Percentiles rank a stretch among this genome's conserved stretches.
Evolutionary conservation across 108 stramenopile species (phyloP).

Genomic region (Nitzschia palea): DNA sequence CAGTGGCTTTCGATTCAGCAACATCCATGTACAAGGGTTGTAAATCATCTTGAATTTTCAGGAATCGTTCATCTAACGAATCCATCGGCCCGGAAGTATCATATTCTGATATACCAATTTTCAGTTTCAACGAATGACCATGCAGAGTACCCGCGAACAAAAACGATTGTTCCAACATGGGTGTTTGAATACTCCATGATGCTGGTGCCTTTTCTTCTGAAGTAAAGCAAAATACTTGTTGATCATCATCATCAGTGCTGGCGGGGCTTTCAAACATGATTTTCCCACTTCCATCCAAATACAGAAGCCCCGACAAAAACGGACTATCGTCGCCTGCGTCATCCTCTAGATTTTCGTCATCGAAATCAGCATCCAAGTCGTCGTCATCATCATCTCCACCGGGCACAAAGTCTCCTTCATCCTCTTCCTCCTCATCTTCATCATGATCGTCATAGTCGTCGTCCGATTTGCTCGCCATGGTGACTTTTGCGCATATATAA

Average conservation of each 20-base stretch:
- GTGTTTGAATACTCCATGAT: not conserved
- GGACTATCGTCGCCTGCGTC: conserved; percentile 11
- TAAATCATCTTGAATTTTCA: conserved; percentile 21
- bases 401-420: conserved; percentile 29
- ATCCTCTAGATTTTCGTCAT: conserved; percentile 5
- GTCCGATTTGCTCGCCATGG: conserved; percentile 5
- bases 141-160: conserved; percentile 23
- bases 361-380: conserved; percentile 15
- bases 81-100: conserved; percentile 12
- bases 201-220: not conserved
- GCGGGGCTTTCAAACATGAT: conserved; percentile 1
- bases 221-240: conserved; percentile 3
- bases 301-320: conserved; percentile 23
- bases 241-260: not conserved
- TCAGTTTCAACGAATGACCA: conserved; percentile 16
- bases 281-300: conserved; percentile 6
- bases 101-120: conserved; percentile 15
- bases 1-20: not conserved
- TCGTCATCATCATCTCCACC: conserved; percentile 26
- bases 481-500: too few relatives aligned
- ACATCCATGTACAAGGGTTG: not conserved
- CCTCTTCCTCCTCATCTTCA: conserved; percentile 20
- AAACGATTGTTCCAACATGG: conserved; percentile 3
- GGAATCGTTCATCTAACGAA: conserved; percentile 14
- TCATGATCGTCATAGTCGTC: conserved; percentile 11